Evolutionary conservation across 2,329 filamentous ascomycete genomes (phyloP), one percentile per base, ranked within the genome.

Genomic region (Neurospora sp.): DNA sequence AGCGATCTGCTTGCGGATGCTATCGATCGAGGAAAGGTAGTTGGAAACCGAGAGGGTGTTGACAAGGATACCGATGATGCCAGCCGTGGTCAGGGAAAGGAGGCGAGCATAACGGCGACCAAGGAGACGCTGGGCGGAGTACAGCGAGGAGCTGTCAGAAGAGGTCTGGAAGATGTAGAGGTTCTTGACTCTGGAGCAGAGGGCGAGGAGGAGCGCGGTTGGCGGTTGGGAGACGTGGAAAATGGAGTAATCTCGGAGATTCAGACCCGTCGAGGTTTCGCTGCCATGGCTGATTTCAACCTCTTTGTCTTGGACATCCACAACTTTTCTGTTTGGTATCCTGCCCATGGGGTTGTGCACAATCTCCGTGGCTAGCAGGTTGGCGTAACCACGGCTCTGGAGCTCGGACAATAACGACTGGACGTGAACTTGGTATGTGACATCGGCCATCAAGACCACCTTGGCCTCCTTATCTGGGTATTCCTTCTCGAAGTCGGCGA

Each of bases 21-120:
- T 85, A 15, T 91, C 86, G 52, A 98, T 89, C 0, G 94, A 93
- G 15, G 88, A 83, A 73, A 97, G 86, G 82, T 97, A 98, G 78
- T 97, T 96, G 71, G 91, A 89, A 6, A 98, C 93, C 28, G 91
- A 95, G 4, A 99, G 88, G 0, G 96, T 99, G 80, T 98, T 98
- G 80, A 99, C 93, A 1, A 99, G 84, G 72, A 99, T 97, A 8
- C 96, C 96, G 75, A 97, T 93, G 68, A 97, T 89, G 23, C 93
- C 89, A 0, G 90, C 91, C 0, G 93, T 93, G 19, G 90, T 89
- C 38, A 98, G 88, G 0, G 89, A 89, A 1, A 95, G 91, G 11
- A 97, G 85, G 70, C 96, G 89, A 0, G 91, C 96, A 79, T 98
- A 99, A 43, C 96, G 92, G 2, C 96, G 91, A 36, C 93, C 90